Evolutionary conservation across 75 land plant species (phyloP), one percentile per base, ranked within the genome.

Genomic region (Selaginella moellendorffii): DNA sequence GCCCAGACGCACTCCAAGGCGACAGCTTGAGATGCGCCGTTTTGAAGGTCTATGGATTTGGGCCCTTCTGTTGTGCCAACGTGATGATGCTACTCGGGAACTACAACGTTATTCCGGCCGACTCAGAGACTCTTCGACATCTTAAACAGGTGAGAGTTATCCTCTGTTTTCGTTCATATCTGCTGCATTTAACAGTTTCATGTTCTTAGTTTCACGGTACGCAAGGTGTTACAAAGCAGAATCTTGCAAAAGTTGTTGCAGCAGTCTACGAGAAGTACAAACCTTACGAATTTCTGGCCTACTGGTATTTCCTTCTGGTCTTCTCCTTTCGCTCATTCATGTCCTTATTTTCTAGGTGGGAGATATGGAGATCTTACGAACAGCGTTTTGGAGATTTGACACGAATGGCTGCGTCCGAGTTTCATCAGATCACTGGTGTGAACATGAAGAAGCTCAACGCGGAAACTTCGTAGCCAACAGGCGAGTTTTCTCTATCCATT

Each of bases 241-340:
- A 63, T 51, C 71, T 73, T 18, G 61, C 53, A 0, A 59, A 14
- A 46, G 73, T 65, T 30, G 75, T 77, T 19, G 71, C 70, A 51
- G 54, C 51, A 0, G 70, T 82, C 2, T 82, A 80, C 74, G 77
- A 54, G 22, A 71, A 65, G 31, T 82, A 71, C 67, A 60, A 71
- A 23, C 85, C 85, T 31, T 82, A 46, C 63, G 79, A 82, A 52
- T 82, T 79, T 73, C 63, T 82, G 27, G 82, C 82, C 28, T 82
- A 82, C 30, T 82, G 85, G 85, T 80, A 69, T 25, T 56, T 28
- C 0, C n/a, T n/a, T n/a, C n/a, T n/a, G 0, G n/a, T n/a, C n/a
- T n/a, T n/a, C n/a, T n/a, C n/a, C n/a, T n/a, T 42, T 22, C 36
- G 1, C 24, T 52, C 26, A 30, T 66, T 17, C n/a, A 18, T 12